Evolutionary conservation across 306 rosid species (phyloP).

Genomic region (Ormosia emarginata): DNA sequence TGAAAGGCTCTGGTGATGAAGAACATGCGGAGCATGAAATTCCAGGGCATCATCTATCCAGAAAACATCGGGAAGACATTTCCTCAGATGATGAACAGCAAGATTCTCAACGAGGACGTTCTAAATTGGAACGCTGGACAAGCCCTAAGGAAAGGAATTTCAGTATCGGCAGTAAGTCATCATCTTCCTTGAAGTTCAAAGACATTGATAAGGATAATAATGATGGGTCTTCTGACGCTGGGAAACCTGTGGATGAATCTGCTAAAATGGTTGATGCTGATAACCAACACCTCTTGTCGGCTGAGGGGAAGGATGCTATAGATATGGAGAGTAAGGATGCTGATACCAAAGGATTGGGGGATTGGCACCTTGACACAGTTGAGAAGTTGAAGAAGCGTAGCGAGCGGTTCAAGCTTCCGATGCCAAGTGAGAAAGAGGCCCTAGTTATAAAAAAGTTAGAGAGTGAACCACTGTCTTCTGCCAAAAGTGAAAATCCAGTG

Average conservation of each 20-base stretch:
- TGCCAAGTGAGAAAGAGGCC: slow-evolving; percentile 92
- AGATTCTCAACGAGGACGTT: slow-evolving; percentile 74
- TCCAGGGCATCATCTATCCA: slow-evolving; percentile 49
- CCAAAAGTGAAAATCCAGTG: slow-evolving; percentile 52
- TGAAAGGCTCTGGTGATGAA: slow-evolving; percentile 56
- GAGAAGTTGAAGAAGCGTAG: slow-evolving; percentile 98
- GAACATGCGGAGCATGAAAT: slow-evolving; percentile 48
- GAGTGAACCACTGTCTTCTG: slow-evolving; percentile 63
- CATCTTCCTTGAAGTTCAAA: slow-evolving; percentile 55
- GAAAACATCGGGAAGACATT: slow-evolving; percentile 53
- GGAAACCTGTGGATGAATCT: slow-evolving; percentile 54
- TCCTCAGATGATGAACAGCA: slow-evolving; percentile 80
- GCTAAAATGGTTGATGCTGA: slow-evolving; percentile 45
- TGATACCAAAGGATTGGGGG: slow-evolving; percentile 57
- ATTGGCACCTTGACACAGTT: slow-evolving; percentile 79
- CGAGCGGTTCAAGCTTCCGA: slow-evolving; percentile 95
- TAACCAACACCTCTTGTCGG: slow-evolving; percentile 34
- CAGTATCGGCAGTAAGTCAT: slow-evolving; percentile 52
- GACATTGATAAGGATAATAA: slow-evolving; percentile 50
- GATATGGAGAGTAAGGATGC: slow-evolving; percentile 62
- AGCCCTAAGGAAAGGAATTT: slow-evolving; percentile 86
- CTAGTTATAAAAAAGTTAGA: slow-evolving; percentile 62
- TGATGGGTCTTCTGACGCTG: slow-evolving; percentile 53
- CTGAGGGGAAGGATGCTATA: slow-evolving; percentile 61
- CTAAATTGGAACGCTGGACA: slow-evolving; percentile 98